Conservation (phyloP, 1,284 basidiomycete genomes). For the Papiliotrema nemorosa region DNA sequence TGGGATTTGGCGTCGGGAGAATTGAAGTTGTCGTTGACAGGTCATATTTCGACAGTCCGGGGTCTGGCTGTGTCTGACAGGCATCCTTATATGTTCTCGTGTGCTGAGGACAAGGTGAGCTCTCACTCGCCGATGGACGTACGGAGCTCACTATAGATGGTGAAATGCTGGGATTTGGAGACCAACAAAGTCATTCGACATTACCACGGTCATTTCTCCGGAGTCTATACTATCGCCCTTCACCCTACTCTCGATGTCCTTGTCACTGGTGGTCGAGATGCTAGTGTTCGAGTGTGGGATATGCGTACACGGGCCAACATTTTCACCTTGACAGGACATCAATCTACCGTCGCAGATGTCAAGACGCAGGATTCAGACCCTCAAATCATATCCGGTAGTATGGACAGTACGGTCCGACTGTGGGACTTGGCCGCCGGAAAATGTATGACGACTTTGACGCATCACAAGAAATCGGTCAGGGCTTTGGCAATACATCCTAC, state of each 20-base stretch:
- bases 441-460: conserved; percentile 89
- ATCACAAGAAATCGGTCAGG: conserved; percentile 97
- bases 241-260: conserved; percentile 95
- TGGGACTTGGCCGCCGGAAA: conserved; percentile 99
- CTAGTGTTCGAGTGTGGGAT: conserved; percentile 93
- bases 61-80: conserved; percentile 87
- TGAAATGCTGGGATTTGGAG: conserved; percentile 99
- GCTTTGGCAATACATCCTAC: conserved; percentile 90
- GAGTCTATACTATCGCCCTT: conserved; percentile 82
- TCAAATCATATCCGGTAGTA: conserved; percentile 94
- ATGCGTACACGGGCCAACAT: conserved; percentile 97
- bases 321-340: conserved; percentile 89
- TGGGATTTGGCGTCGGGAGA: conserved; percentile 97
- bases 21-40: conserved; percentile 90
- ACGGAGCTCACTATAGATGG: conserved; percentile 63
- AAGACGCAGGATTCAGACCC: conserved; percentile 95
- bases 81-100: conserved; percentile 96
- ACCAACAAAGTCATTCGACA: conserved; percentile 98
- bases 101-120: conserved; percentile 90
- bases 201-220: conserved; percentile 95
- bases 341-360: conserved; percentile 88
- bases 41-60: conserved; percentile 95
- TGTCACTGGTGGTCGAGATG: conserved; percentile 91
- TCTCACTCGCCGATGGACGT: background rate
- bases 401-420: conserved; percentile 94